Percentiles rank a stretch among this genome's conserved stretches.
These are phyloP conservation scores for Pulveroboletus frians DNA, from an alignment of 768 basidiomycete genomes.

Conservation along the genomic window DNA sequence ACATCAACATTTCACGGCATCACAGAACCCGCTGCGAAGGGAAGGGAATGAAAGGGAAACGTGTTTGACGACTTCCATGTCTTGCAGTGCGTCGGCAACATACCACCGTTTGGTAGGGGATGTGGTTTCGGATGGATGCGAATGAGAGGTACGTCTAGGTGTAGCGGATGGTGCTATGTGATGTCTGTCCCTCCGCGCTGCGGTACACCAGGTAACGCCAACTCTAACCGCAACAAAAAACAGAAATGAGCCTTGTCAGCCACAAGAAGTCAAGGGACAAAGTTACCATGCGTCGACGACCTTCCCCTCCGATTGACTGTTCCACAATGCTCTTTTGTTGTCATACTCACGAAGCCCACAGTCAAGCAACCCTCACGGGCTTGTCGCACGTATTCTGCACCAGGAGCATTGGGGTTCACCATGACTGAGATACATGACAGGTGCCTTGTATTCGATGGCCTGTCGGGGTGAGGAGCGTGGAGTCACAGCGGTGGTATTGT, in stretches of 20 bases:
- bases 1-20: no score
- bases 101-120: slow-evolving; percentile 66
- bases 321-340: slow-evolving; percentile 84
- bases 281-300: slow-evolving; percentile 21
- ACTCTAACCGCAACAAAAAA: slow-evolving; percentile 28
- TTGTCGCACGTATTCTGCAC: slow-evolving; percentile 86
- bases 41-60: no score
- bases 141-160: slow-evolving; percentile 18
- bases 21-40: no score
- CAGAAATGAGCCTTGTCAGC: neutral
- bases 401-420: slow-evolving; percentile 61
- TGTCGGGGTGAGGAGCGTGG: no score
- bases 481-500: no score
- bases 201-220: slow-evolving; percentile 57
- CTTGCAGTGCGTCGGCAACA: slow-evolving; percentile 67
- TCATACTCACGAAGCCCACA: slow-evolving; percentile 76
- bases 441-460: no score
- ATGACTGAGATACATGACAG: no score
- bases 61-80: slow-evolving; percentile 84
- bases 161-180: slow-evolving; percentile 20
- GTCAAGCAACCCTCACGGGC: slow-evolving; percentile 69
- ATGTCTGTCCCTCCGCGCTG: slow-evolving; percentile 22
- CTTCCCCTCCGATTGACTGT: slow-evolving; percentile 72
- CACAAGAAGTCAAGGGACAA: neutral
- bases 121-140: no score